Base-by-base conservation (phyloP, 768 basidiomycete genomes). In the Termitomyces sp. region DNA sequence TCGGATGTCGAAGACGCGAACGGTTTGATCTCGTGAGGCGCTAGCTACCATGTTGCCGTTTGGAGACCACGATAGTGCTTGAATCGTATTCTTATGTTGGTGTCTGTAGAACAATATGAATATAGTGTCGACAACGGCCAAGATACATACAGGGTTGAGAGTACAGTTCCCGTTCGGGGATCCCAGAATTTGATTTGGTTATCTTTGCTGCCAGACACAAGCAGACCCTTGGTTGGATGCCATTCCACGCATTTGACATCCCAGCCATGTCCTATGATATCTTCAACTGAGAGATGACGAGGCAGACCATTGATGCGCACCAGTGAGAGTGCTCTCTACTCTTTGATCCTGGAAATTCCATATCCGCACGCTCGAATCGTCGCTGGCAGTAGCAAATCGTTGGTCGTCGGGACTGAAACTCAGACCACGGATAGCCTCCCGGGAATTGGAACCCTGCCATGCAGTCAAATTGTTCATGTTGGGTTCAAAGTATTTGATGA, bases 131-230 rank as follows among this genome's bases (percentile, higher is more conserved):
- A 7, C 30, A 27, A 16, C 56, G 5, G 51, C 12, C 9, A 42
- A 34, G 4, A 45, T 27, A 42, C 88, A 59, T 69, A 95, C 95
- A 98, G 74, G 0, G 95, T 97, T 5, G 93, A 93, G 7, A 99
- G 81, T 10, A 88, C 86, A 0, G 91, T 95, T 36, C 91, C 93
- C 10, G 93, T 93, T 37, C 97, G 82, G 22, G 97, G 97, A 71
- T 99, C 97, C 97, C 97, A 99, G 74, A 99, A 99, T 67, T 98
- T 98, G 73, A 98, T 93, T 65, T 93, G 84, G 71, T 98, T 97
- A 73, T 99, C 97, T 73, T 98, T 98, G 65, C 92, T 93, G 26
- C 97, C 97, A 3, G 93, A 95, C 5, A 91, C 94, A 22, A 99
- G 82, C 9, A 99, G 78, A 10, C 96, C 96, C 73, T 98, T 98